Percentiles rank a stretch among this genome's conserved stretches.
Evolutionary conservation across 2,329 filamentous ascomycete species (phyloP).

Genomic region (Zasmidium citrigriseum): DNA sequence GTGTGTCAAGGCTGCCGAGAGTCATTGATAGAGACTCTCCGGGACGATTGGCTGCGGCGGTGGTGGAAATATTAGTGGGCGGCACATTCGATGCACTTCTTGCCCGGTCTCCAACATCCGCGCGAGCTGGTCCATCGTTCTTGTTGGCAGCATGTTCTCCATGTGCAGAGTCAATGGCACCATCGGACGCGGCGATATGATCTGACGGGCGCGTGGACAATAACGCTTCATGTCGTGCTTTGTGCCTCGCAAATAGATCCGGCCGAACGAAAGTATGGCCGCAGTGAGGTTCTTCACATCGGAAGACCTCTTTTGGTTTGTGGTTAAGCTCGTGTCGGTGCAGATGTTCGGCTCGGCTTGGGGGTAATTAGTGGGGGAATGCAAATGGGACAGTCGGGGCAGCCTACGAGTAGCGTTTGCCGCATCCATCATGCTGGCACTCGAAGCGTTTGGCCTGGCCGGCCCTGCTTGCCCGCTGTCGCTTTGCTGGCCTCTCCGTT

Average conservation of each 20-base stretch:
- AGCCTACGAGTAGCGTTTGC: constrained; percentile 82
- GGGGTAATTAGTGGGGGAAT: not conserved
- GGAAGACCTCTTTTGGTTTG: constrained; percentile 87
- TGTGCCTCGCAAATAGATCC: constrained; percentile 73
- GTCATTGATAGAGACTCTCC: not conserved
- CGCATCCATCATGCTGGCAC: constrained; percentile 81
- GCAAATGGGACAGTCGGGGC: no score
- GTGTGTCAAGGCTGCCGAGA: not conserved
- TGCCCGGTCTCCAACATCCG: not conserved
- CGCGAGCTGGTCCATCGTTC: not conserved
- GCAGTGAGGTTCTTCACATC: constrained; percentile 86
- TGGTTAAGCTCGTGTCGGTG: constrained; percentile 94
- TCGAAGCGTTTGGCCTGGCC: constrained; percentile 67
- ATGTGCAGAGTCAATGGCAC: not conserved
- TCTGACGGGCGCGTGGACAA: not conserved
- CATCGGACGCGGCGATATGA: not conserved
- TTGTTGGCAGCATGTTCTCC: not conserved
- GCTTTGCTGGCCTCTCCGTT: not conserved
- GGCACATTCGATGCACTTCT: no score
- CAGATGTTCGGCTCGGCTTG: constrained; percentile 76
- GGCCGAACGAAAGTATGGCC: constrained; percentile 88
- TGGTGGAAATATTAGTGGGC: no score
- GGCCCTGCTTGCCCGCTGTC: constrained; percentile 64
- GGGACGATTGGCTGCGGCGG: no score
- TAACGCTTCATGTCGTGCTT: constrained; percentile 62